These are phyloP conservation scores for Scenedesmus sp. DNA, from an alignment of 163 green algal genomes.

Conservation along the genomic window DNA sequence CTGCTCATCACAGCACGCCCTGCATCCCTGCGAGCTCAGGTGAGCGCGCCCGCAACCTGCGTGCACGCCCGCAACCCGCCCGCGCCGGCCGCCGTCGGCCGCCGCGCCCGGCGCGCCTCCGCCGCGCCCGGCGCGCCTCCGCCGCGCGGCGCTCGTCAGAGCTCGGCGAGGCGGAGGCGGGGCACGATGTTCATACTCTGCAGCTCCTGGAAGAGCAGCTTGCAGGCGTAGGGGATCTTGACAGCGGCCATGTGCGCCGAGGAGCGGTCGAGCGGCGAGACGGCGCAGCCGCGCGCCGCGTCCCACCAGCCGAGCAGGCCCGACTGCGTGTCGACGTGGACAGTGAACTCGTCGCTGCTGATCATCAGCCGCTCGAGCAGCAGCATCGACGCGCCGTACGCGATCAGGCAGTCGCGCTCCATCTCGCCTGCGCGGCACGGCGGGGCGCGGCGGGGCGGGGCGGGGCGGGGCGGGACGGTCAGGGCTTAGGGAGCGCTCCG, in stretches of 20 bases:
- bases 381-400: constrained; percentile 89
- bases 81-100: too few relatives aligned
- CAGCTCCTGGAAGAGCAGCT: constrained; percentile 99
- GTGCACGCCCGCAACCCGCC: too few relatives aligned
- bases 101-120: too few relatives aligned
- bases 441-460: background rate
- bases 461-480: background rate
- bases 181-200: constrained; percentile 98
- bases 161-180: constrained; percentile 73
- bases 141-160: constrained; percentile 17
- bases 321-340: constrained; percentile 95
- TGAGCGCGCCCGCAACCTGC: too few relatives aligned
- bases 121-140: too few relatives aligned
- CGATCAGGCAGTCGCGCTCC: constrained; percentile 99
- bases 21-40: too few relatives aligned
- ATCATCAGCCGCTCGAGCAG: constrained; percentile 99
- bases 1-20: too few relatives aligned
- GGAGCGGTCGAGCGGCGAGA: constrained; percentile 72
- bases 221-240: constrained; percentile 98
- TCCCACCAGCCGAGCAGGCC: constrained; percentile 95
- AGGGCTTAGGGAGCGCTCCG: too few relatives aligned
- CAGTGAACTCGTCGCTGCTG: constrained; percentile 88
- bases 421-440: constrained; percentile 81
- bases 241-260: constrained; percentile 88
- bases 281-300: constrained; percentile 64